Percentiles rank a stretch among this genome's conserved stretches.
Evolutionary conservation across 805 yeast species (phyloP).

Genomic region (Candida sphagnicola): DNA sequence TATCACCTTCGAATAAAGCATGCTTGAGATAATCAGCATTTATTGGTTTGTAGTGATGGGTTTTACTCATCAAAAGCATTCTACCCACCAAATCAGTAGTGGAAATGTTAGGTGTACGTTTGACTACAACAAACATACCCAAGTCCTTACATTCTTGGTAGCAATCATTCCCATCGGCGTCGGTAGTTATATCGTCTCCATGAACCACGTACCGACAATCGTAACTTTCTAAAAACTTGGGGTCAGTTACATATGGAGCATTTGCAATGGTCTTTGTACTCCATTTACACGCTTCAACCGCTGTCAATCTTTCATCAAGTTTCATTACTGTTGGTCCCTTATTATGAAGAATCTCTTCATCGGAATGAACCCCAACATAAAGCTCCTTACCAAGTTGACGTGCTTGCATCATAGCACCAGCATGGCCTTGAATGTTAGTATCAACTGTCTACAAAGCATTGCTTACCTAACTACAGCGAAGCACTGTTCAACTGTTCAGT

Average conservation of each 20-base stretch:
- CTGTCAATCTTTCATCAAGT: conserved; percentile 71
- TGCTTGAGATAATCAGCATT: conserved; percentile 18
- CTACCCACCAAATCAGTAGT: conserved; percentile 94
- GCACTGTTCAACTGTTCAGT: not conserved
- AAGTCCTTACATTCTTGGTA: conserved; percentile 77
- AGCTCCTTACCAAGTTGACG: conserved; percentile 73
- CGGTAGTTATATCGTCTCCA: conserved; percentile 97
- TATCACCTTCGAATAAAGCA: conserved; percentile 29
- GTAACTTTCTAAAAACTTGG: conserved; percentile 67
- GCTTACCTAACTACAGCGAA: not conserved
- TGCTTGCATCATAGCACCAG: conserved; percentile 95
- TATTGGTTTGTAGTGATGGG: conserved; percentile 49
- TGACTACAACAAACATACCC: conserved; percentile 88
- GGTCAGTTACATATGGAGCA: conserved; percentile 95
- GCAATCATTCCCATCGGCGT: conserved; percentile 92
- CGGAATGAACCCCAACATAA: conserved; percentile 88
- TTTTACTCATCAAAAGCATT: conserved; percentile 60
- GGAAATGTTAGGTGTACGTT: conserved; percentile 88
- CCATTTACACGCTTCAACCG: conserved; percentile 92
- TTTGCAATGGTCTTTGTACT: conserved; percentile 60
- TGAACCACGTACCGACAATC: conserved; percentile 92
- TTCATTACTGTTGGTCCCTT: conserved; percentile 96
- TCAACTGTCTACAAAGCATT: too few species aligned
- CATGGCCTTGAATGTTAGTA: conserved; percentile 49
- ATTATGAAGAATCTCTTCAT: conserved; percentile 74